A percentile compares a stretch with the other conserved stretches of the same genome.
These are phyloP conservation scores for Aspergillus felis DNA, from an alignment of 2,329 filamentous ascomycete species.

Conservation along the genomic window DNA sequence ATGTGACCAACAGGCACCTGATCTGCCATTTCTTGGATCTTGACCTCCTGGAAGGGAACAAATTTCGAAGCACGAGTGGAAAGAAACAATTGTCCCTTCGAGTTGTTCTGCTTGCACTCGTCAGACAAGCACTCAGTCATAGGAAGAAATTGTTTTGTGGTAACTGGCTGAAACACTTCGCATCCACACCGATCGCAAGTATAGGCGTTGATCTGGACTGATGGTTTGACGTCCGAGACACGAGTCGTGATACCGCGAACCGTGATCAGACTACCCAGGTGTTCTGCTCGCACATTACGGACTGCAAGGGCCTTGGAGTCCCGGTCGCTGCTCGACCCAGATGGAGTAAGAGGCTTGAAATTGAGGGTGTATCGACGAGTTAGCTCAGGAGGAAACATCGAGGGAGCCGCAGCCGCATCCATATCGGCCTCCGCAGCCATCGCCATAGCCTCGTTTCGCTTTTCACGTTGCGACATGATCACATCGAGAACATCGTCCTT, in stretches of 20 bases:
- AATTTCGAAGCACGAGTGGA: slow-evolving; percentile 97
- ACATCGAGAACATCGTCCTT: slow-evolving; percentile 98
- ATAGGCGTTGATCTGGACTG: slow-evolving; percentile 97
- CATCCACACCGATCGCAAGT: slow-evolving; percentile 94
- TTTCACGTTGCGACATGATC: slow-evolving; percentile 86
- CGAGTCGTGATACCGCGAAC: slow-evolving; percentile 90
- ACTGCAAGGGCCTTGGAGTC: slow-evolving; percentile 72
- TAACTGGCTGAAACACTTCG: slow-evolving; percentile 96
- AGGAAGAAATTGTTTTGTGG: slow-evolving; percentile 84
- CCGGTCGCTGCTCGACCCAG: slow-evolving; percentile 59
- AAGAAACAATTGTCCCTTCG: slow-evolving; percentile 88
- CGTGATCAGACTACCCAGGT: slow-evolving; percentile 89
- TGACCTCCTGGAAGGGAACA: slow-evolving; percentile 94
- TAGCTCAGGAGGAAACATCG: slow-evolving; percentile 85
- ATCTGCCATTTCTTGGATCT: slow-evolving; percentile 98
- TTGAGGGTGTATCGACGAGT: slow-evolving; percentile 92
- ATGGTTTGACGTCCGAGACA: slow-evolving; percentile 95
- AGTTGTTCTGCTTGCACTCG: slow-evolving; percentile 87
- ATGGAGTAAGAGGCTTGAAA: slow-evolving; percentile 84
- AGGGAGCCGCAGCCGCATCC: slow-evolving; percentile 63
- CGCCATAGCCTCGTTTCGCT: slow-evolving; percentile 73
- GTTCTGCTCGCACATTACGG: slow-evolving; percentile 84
- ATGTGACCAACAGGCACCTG: slow-evolving; percentile 98
- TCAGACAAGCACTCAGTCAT: slow-evolving; percentile 80
- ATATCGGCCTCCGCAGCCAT: slow-evolving; percentile 62